phyloP scores from a whole-genome alignment of 2,329 filamentous ascomycete genomes.

The Sporothrix protearum region DNA sequence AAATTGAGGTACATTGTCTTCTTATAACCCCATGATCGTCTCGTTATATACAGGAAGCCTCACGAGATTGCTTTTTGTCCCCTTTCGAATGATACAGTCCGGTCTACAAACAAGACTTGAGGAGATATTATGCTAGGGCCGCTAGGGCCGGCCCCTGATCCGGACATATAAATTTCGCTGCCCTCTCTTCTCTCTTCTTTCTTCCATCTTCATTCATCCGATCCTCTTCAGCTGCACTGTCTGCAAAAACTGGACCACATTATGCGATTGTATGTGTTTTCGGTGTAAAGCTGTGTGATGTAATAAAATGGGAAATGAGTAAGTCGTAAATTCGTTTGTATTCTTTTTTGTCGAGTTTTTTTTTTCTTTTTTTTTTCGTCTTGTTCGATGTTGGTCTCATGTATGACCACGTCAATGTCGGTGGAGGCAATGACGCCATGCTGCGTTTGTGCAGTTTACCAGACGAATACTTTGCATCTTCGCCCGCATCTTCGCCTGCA shows the following conservation, averaged over 20 bases:
- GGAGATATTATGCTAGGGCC: background rate
- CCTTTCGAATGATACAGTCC: background rate
- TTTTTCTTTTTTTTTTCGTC: background rate
- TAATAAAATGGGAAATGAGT: background rate
- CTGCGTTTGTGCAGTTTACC: background rate
- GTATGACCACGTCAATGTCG: background rate
- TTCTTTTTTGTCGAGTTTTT: background rate
- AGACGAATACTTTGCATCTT: background rate
- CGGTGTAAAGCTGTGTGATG: background rate
- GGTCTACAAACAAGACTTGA: slow-evolving; percentile 4
- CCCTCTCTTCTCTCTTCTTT: background rate
- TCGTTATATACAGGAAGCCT: background rate
- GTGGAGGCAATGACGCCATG: background rate
- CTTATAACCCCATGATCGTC: background rate
- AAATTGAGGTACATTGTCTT: background rate
- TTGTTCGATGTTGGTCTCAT: background rate
- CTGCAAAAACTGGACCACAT: background rate
- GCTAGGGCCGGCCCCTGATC: background rate
- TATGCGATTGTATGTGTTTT: slow-evolving; percentile 2
- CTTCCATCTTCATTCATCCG: background rate
- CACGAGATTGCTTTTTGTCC: background rate
- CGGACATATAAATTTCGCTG: background rate
- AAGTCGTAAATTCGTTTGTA: slow-evolving; percentile 11
- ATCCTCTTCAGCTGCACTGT: background rate
- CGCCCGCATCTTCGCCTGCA: too few relatives aligned